A percentile compares a stretch with the other conserved stretches of the same genome.
These are phyloP conservation scores for Coccomyxa sp. DNA, from an alignment of 139 green algal genomes.

Conservation along the genomic window DNA sequence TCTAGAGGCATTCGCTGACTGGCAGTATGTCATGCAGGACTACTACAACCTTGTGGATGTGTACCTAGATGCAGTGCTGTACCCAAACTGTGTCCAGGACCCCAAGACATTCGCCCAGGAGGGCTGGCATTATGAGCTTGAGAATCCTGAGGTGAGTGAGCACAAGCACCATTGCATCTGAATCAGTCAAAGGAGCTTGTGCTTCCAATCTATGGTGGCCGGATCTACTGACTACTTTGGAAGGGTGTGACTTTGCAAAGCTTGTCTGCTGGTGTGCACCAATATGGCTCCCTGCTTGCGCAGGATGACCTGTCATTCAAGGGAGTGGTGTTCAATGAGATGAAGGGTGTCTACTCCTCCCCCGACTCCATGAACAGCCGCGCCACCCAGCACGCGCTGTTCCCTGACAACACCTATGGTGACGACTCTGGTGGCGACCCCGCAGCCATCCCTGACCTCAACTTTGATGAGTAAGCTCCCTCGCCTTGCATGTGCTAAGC, in stretches of 20 bases:
- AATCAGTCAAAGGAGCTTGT: no score
- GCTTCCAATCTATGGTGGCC: no score
- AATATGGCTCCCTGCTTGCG: not conserved
- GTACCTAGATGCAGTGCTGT: constrained; percentile 97
- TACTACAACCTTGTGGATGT: constrained; percentile 99
- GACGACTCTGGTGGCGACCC: constrained; percentile 94
- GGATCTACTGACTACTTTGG: no score
- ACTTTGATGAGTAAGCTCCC: constrained; percentile 76
- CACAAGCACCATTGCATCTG: no score
- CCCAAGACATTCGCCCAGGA: constrained; percentile 90
- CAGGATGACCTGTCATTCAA: constrained; percentile 80
- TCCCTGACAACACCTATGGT: constrained; percentile 84
- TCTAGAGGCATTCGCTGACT: not conserved
- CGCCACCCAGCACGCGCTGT: constrained; percentile 72
- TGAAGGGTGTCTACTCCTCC: constrained; percentile 99
- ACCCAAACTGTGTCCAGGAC: constrained; percentile 87
- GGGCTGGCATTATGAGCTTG: constrained; percentile 84
- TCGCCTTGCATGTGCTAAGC: not conserved
- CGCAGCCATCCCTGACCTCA: constrained; percentile 86
- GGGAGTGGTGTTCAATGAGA: constrained; percentile 99
- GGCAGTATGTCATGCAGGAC: constrained; percentile 59
- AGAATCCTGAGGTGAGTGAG: constrained; percentile 54
- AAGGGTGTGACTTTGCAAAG: no score
- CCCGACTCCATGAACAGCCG: constrained; percentile 87
- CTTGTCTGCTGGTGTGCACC: not conserved